Evolutionary conservation across 1,139 yeast genomes (phyloP).

Genomic region (Nakaseomyces uthaithaninus): DNA sequence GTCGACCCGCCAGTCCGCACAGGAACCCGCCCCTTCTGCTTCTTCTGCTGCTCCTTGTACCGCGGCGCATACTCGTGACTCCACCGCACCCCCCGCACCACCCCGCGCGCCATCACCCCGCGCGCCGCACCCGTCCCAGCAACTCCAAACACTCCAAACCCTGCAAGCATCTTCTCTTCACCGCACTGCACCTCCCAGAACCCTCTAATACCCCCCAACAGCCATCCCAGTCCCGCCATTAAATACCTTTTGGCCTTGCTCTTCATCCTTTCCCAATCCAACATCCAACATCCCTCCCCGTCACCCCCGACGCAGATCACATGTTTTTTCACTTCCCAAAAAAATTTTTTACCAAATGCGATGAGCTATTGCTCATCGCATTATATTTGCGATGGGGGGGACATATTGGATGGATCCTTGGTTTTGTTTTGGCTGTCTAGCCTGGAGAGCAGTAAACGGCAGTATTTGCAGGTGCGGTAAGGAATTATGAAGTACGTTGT

Average conservation of each 20-base stretch:
- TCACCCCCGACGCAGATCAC: neutral
- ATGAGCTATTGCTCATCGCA: slow-evolving; percentile 7
- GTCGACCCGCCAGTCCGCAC: slow-evolving; percentile 92
- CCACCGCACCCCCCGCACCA: slow-evolving; percentile 41
- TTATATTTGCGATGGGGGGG: too few species aligned
- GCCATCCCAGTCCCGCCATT: too few species aligned
- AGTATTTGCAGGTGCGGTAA: too few species aligned
- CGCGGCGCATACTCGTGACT: slow-evolving; percentile 88
- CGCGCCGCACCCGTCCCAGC: too few species aligned
- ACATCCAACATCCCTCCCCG: neutral
- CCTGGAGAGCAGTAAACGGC: too few species aligned
- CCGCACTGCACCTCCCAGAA: too few species aligned
- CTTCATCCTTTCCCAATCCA: neutral
- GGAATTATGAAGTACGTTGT: slow-evolving; percentile 90
- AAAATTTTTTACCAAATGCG: slow-evolving; percentile 4
- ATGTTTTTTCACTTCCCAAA: neutral
- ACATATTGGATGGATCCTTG: too few species aligned
- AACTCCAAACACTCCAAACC: too few species aligned
- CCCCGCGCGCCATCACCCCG: too few species aligned
- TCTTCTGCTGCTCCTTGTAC: slow-evolving; percentile 62
- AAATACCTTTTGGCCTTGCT: neutral
- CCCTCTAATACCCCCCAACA: too few species aligned
- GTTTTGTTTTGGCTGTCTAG: too few species aligned
- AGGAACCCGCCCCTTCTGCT: slow-evolving; percentile 89
- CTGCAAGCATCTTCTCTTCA: too few species aligned